phyloP scores from a whole-genome alignment of 345 rosid genomes.

The Eucalyptus coolabah region DNA sequence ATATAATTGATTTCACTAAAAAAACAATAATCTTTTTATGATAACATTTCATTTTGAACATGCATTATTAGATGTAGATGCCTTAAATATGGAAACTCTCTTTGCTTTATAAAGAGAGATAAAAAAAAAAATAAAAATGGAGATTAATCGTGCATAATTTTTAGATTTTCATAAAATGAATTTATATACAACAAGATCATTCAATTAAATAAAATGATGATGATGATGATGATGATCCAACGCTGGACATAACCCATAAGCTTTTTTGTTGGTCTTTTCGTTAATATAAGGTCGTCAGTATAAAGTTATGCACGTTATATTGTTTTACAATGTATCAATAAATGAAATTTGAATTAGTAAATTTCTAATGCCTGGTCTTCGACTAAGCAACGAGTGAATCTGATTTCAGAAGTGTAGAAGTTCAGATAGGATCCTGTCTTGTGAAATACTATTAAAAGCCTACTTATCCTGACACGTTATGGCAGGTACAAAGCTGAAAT shows the following conservation, averaged over 20 bases:
- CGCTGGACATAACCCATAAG: not conserved
- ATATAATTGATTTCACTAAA: not conserved
- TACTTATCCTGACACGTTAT: not conserved
- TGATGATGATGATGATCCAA: not conserved
- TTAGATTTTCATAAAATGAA: not conserved
- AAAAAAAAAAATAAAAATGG: not conserved
- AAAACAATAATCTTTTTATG: not conserved
- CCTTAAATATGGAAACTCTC: not conserved
- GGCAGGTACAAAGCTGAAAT: not conserved
- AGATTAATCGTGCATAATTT: not conserved
- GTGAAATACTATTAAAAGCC: not conserved
- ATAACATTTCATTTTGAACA: not conserved
- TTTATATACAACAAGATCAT: no score
- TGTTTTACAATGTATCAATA: not conserved
- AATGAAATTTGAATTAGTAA: not conserved
- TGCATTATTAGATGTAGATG: not conserved
- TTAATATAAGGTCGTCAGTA: not conserved
- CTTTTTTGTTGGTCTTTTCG: not conserved
- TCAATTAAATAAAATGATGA: no score
- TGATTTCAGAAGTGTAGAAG: not conserved
- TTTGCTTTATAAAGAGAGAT: not conserved
- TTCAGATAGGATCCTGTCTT: not conserved
- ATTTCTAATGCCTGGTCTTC: not conserved
- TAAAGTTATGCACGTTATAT: not conserved
- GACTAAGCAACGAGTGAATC: not conserved